Evolutionary conservation across 805 yeast genomes (phyloP).

Genomic region (Lipomyces spencermartinsiae): DNA sequence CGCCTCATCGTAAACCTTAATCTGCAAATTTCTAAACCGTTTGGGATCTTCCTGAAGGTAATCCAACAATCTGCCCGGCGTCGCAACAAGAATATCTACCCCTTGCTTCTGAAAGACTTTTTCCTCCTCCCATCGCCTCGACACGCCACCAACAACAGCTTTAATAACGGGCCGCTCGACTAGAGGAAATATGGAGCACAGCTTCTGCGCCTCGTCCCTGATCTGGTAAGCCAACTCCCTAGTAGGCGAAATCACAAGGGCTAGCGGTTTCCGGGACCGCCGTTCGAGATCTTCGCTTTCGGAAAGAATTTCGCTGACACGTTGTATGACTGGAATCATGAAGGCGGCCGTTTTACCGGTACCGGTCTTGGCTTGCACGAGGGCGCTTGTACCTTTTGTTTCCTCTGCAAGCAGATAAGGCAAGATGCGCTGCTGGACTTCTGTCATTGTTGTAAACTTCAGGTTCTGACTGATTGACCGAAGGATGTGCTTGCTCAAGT

Average conservation of each 20-base stretch:
- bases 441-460: conserved; percentile 22
- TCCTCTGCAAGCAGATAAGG: conserved; percentile 47
- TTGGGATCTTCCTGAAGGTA: conserved; percentile 51
- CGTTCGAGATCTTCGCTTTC: neutral
- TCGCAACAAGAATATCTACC: conserved; percentile 89
- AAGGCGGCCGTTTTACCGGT: conserved; percentile 95
- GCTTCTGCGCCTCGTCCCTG: conserved; percentile 40
- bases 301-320: conserved; percentile 61
- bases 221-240: conserved; percentile 94
- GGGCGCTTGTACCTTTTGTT: conserved; percentile 60
- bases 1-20: conserved; percentile 87
- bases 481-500: conserved; percentile 10
- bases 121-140: neutral
- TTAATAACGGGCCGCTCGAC: neutral
- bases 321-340: conserved; percentile 78
- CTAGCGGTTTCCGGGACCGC: conserved; percentile 52
- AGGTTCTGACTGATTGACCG: neutral
- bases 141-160: conserved; percentile 31
- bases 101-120: conserved; percentile 60
- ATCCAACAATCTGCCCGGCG: conserved; percentile 95
- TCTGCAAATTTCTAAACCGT: conserved; percentile 58
- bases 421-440: conserved; percentile 26
- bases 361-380: conserved; percentile 97
- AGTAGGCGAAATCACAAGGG: conserved; percentile 88
- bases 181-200: neutral